Percentiles rank a stretch among this genome's conserved stretches.
These are phyloP conservation scores for Eurotiales sp. DNA, from an alignment of 2,329 filamentous ascomycete genomes.

Conservation along the genomic window DNA sequence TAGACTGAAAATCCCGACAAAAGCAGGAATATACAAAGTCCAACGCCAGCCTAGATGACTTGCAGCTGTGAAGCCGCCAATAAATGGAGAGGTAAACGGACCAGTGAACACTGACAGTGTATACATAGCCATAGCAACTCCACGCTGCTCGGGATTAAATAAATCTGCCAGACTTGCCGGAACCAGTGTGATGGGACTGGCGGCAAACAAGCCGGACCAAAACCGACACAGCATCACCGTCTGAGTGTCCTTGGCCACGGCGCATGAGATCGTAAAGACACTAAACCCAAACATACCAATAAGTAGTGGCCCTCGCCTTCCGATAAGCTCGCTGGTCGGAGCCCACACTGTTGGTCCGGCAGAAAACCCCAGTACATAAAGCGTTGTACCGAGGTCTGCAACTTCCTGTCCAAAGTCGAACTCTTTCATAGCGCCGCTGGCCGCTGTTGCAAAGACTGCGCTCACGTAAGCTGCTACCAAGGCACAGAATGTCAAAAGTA, in stretches of 20 bases:
- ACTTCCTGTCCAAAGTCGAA: too few species aligned
- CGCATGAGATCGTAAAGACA: constrained; percentile 54
- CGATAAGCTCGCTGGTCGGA: constrained; percentile 47
- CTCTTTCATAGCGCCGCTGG: too few species aligned
- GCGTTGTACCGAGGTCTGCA: constrained; percentile 47
- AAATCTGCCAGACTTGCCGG: constrained; percentile 50
- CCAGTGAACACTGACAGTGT: constrained; percentile 46
- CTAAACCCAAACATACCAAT: constrained; percentile 46
- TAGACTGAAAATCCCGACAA: constrained; percentile 52
- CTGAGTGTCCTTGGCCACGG: constrained; percentile 50
- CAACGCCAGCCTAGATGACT: constrained; percentile 54
- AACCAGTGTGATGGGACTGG: constrained; percentile 48
- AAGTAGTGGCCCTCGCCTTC: constrained; percentile 48
- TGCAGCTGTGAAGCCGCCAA: constrained; percentile 48
- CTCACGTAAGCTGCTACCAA: too few species aligned
- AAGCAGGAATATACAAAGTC: constrained; percentile 52
- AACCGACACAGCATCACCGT: constrained; percentile 55
- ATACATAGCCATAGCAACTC: constrained; percentile 47
- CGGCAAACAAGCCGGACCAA: constrained; percentile 51
- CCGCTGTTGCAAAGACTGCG: too few species aligned
- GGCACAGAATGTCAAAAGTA: too few species aligned
- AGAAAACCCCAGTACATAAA: constrained; percentile 28
- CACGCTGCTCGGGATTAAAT: constrained; percentile 45
- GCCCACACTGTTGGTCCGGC: constrained; percentile 40
- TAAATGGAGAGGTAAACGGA: constrained; percentile 41